Percentiles rank a stretch among this genome's conserved stretches.
phyloP scores from a whole-genome alignment of 306 rosid genomes.

The Castanea crenata region DNA sequence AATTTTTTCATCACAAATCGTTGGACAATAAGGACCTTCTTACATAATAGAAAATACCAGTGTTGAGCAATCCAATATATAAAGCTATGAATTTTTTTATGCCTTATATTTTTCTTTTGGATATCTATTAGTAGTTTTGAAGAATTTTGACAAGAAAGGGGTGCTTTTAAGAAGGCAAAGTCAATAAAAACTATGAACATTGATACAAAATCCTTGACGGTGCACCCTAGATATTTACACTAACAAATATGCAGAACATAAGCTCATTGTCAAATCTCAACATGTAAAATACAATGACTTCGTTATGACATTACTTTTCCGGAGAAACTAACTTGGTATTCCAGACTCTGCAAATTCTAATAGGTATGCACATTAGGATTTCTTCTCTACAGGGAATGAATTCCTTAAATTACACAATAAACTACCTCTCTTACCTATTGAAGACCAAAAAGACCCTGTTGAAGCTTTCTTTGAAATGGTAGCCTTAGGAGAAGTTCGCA shows the following conservation, averaged over 20 bases:
- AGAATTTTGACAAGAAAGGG: neutral
- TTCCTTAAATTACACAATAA: conserved; percentile 33
- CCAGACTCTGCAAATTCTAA: neutral
- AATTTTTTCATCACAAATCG: neutral
- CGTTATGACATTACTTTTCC: neutral
- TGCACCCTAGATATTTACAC: too few relatives aligned
- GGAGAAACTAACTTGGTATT: neutral
- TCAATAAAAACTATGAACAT: neutral
- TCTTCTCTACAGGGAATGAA: conserved; percentile 27
- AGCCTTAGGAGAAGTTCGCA: conserved; percentile 48
- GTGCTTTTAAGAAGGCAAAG: neutral
- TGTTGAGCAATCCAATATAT: too few relatives aligned
- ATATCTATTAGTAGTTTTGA: neutral
- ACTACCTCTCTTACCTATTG: conserved; percentile 32
- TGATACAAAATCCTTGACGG: too few relatives aligned
- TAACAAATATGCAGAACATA: neutral
- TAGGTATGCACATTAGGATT: conserved; percentile 7
- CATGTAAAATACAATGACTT: neutral
- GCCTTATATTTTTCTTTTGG: neutral
- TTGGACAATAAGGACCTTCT: neutral
- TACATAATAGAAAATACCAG: too few relatives aligned
- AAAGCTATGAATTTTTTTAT: too few relatives aligned
- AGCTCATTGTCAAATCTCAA: neutral
- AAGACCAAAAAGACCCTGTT: conserved; percentile 38
- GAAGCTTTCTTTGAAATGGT: conserved; percentile 70